Conservation (phyloP, 805 yeast species). For the Metschnikowia matae region DNA sequence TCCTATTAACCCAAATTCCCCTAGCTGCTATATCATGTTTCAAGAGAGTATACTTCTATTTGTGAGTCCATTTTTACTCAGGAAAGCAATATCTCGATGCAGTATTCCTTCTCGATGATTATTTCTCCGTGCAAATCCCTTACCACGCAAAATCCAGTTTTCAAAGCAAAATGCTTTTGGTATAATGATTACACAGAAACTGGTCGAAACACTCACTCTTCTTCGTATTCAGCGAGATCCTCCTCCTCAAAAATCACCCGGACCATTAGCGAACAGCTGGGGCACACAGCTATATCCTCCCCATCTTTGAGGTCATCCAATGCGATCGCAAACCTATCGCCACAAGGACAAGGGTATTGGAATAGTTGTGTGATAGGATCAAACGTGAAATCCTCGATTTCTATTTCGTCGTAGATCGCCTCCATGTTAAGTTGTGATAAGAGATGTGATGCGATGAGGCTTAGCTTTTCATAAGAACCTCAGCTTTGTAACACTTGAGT, state of each 20-base stretch:
- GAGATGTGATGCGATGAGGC: background rate
- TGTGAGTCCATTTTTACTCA: too few species aligned
- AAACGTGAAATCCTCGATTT: conserved; percentile 93
- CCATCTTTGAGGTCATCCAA: conserved; percentile 87
- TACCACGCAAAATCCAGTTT: too few species aligned
- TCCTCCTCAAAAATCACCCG: conserved; percentile 80
- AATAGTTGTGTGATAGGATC: conserved; percentile 79
- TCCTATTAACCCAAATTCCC: background rate
- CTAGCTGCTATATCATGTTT: background rate
- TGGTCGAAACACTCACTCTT: background rate
- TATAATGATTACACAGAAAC: too few species aligned
- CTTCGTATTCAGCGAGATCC: conserved; percentile 44
- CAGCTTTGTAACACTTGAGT: background rate
- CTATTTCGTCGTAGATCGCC: conserved; percentile 85
- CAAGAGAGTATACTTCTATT: background rate
- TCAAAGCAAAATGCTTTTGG: too few species aligned
- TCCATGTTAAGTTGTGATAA: conserved; percentile 35
- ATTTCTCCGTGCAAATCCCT: too few species aligned
- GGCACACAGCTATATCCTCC: conserved; percentile 92
- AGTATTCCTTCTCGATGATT: background rate
- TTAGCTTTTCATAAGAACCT: background rate
- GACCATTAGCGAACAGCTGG: conserved; percentile 91
- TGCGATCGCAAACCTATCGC: conserved; percentile 85
- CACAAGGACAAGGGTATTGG: conserved; percentile 97
- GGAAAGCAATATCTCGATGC: too few species aligned